These are phyloP conservation scores for Ceraceosorus guamensis DNA, from an alignment of 1,284 basidiomycete genomes.

Conservation along the genomic window DNA sequence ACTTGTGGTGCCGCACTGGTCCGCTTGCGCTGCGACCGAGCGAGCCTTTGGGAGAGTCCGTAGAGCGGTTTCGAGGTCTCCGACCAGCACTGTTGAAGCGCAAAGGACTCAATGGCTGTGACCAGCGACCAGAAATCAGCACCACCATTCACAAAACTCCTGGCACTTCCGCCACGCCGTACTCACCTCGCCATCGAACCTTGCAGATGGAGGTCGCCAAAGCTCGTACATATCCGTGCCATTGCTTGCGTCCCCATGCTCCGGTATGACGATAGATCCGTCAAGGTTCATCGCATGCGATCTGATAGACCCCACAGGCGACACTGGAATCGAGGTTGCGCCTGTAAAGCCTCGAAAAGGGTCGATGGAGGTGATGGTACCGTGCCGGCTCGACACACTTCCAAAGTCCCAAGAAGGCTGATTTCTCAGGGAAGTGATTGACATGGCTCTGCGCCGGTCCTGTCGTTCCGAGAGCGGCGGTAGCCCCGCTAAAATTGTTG, in stretches of 20 bases:
- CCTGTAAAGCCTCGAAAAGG: slow-evolving; percentile 37
- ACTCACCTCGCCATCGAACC: slow-evolving; percentile 10
- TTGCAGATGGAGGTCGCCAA: slow-evolving; percentile 9
- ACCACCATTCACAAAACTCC: slow-evolving; percentile 6
- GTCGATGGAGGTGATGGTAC: slow-evolving; percentile 18
- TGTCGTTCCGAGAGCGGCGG: slow-evolving; percentile 35
- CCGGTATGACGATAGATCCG: slow-evolving; percentile 21
- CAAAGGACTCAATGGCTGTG: slow-evolving; percentile 4
- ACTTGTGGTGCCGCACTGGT: slow-evolving; percentile 19
- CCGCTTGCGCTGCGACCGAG: not conserved
- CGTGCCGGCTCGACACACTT: slow-evolving; percentile 14
- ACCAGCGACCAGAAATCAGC: not conserved
- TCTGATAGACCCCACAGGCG: slow-evolving; percentile 21
- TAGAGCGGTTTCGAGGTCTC: slow-evolving; percentile 14
- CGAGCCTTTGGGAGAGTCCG: slow-evolving; percentile 4
- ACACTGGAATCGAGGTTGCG: slow-evolving; percentile 18
- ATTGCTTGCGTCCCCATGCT: slow-evolving; percentile 11
- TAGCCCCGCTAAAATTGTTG: slow-evolving; percentile 57
- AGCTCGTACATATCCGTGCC: not conserved
- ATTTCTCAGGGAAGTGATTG: slow-evolving; percentile 26
- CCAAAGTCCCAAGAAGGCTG: slow-evolving; percentile 38
- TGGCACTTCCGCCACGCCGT: slow-evolving; percentile 3
- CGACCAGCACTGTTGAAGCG: slow-evolving; percentile 1
- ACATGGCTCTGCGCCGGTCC: slow-evolving; percentile 23
- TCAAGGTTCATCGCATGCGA: slow-evolving; percentile 24